Evolutionary conservation across 2,329 filamentous ascomycete species (phyloP).

Genomic region (Exophiala sp.): DNA sequence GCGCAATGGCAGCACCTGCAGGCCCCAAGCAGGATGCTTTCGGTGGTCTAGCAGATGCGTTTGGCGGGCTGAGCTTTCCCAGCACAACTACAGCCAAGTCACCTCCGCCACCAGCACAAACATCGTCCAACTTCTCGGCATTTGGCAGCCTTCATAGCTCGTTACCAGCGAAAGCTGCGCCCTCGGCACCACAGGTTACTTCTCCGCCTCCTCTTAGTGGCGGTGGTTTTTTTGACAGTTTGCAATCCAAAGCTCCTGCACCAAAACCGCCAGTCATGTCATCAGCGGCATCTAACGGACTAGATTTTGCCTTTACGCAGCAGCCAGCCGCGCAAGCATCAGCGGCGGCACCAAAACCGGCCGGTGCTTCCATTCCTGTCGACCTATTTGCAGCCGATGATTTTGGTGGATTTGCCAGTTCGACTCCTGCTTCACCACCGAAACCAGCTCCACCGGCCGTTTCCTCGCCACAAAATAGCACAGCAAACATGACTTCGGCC

Average conservation of each 20-base stretch:
- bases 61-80: constrained; percentile 65
- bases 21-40: constrained; percentile 51
- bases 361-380: constrained; percentile 42
- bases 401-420: constrained; percentile 28
- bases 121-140: constrained; percentile 61
- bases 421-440: constrained; percentile 32
- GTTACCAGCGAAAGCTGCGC: constrained; percentile 36
- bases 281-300: constrained; percentile 54
- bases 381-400: constrained; percentile 30
- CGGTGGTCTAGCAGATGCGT: constrained; percentile 76
- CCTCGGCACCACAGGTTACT: constrained; percentile 47
- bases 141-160: constrained; percentile 50
- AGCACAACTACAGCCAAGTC: constrained; percentile 44
- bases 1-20: constrained; percentile 62
- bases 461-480: constrained; percentile 26
- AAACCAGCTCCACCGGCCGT: constrained; percentile 33
- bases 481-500: constrained; percentile 56
- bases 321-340: constrained; percentile 44
- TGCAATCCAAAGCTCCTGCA: constrained; percentile 54
- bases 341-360: constrained; percentile 43
- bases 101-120: constrained; percentile 30
- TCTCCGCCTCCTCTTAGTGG: constrained; percentile 58
- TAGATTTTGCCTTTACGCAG: constrained; percentile 65
- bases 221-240: constrained; percentile 78
- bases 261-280: constrained; percentile 43